Conservation (phyloP, 768 basidiomycete species). For the Hypholoma sublateritium region DNA sequence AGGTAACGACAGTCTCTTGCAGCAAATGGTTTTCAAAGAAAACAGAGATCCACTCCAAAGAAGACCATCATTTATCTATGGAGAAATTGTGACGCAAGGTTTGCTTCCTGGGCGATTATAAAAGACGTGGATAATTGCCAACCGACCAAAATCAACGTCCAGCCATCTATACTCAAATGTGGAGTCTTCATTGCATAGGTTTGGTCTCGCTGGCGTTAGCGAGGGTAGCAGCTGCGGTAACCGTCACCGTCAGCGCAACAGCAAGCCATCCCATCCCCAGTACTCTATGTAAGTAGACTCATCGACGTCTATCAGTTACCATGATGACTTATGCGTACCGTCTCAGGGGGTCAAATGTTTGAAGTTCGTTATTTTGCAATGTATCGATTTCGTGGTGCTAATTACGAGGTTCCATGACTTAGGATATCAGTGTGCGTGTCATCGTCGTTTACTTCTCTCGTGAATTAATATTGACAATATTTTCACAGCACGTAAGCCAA, state of each 20-base stretch:
- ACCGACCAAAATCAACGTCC: not conserved
- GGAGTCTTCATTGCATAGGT: not conserved
- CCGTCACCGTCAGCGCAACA: conserved; percentile 14
- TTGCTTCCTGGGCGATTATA: not conserved
- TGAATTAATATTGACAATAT: not conserved
- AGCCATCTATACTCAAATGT: not conserved
- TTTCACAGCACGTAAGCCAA: not conserved
- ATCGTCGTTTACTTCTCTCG: not conserved
- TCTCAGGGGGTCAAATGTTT: conserved; percentile 14
- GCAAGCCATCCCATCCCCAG: conserved; percentile 13
- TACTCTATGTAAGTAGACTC: conserved; percentile 7
- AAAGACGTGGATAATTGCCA: not conserved
- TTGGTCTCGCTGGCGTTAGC: not conserved
- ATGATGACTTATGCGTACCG: no score
- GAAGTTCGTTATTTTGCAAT: not conserved
- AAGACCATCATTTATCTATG: not conserved
- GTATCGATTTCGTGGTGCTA: not conserved
- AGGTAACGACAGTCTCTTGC: not conserved
- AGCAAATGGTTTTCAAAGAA: not conserved
- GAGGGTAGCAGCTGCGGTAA: not conserved
- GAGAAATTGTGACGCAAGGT: not conserved
- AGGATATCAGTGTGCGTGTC: conserved; percentile 13
- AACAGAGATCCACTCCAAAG: not conserved
- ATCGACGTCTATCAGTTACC: not conserved
- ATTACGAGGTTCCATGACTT: not conserved